Evolutionary conservation across 371 early-diverging fungal genomes (phyloP), one percentile per base, ranked within the genome.

Genomic region (Mucor saturninus): DNA sequence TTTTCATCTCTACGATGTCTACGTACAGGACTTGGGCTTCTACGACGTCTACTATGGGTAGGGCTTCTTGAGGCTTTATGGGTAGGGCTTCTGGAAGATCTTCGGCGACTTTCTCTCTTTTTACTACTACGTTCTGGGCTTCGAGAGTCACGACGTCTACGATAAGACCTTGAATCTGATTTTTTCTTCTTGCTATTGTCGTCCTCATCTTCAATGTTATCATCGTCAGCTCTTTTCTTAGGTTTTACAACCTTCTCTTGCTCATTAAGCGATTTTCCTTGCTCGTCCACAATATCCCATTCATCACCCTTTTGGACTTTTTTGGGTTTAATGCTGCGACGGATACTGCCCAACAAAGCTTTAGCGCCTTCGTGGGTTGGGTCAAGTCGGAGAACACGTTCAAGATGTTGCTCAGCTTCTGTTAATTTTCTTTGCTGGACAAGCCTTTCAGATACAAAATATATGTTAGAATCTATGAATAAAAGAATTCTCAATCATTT

Each of bases 391-490:
- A 80, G 43, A 4, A 67, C 76, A 8, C 74, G 72, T 15, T 80
- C 72, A 9, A 80, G 39, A 29, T 77, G 69, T 11, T 65, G 69
- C 14, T 68, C 65, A 11, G 80, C 76, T 5, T 75, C 80, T 3
- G 55, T 14, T 13, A 59, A 50, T 30, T 70, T 69, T 28, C 61
- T 63, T 53, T 76, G 68, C 37, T 70, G 71, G 3, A 76, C 65
- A 50, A 76, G 64, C 8, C 80, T 79, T 63, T 2, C 5, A 28
- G 21, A 21, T 21, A 13, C 43, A 10, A 29, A 28, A 4, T 10
- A 31, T 50, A 15, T 2, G 40, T 56, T 7, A 32, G 8, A 51
- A 39, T 35, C 29, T 0, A 26, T 11, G 29, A 13, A 59, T 1
- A 38, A 39, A 7, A 30, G 40, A 31, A 14, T 15, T 21, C 10